A percentile compares a stretch with the other conserved stretches of the same genome.
phyloP scores from a whole-genome alignment of 1,284 basidiomycete genomes.

The Inonotus obliquus region DNA sequence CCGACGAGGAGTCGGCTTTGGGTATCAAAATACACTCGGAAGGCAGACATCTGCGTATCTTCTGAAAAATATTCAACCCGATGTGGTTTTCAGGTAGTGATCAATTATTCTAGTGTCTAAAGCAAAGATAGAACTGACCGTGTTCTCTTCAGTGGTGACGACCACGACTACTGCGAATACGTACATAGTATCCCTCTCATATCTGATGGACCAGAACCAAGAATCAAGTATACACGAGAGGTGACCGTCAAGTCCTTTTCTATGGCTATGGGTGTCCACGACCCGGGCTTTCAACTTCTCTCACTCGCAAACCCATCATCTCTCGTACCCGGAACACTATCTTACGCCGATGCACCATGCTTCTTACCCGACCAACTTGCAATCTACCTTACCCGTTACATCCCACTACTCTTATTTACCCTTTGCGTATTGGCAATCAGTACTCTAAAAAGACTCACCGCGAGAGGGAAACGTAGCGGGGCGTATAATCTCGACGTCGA shows the following conservation, averaged over 20 bases:
- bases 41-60: slow-evolving; percentile 70
- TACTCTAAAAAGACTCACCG: slow-evolving; percentile 16
- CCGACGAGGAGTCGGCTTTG: slow-evolving; percentile 67
- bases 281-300: slow-evolving; percentile 83
- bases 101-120: not conserved
- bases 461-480: not conserved
- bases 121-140: not conserved
- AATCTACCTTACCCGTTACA: slow-evolving; percentile 57
- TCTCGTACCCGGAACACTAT: slow-evolving; percentile 19
- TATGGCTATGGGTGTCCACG: slow-evolving; percentile 69
- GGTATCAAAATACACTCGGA: slow-evolving; percentile 80
- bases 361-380: slow-evolving; percentile 63
- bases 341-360: slow-evolving; percentile 50
- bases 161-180: slow-evolving; percentile 86
- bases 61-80: slow-evolving; percentile 60
- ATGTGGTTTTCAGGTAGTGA: slow-evolving; percentile 64
- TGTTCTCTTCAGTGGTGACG: slow-evolving; percentile 60
- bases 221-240: slow-evolving; percentile 43
- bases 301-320: slow-evolving; percentile 52
- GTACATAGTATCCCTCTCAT: slow-evolving; percentile 39
- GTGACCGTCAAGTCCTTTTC: slow-evolving; percentile 85
- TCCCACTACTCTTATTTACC: slow-evolving; percentile 44
- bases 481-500: slow-evolving; percentile 1
- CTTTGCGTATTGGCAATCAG: slow-evolving; percentile 30
- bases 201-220: slow-evolving; percentile 22